Conservation (phyloP, 495 filamentous ascomycete genomes). For the Corynascus novoguineensis region DNA sequence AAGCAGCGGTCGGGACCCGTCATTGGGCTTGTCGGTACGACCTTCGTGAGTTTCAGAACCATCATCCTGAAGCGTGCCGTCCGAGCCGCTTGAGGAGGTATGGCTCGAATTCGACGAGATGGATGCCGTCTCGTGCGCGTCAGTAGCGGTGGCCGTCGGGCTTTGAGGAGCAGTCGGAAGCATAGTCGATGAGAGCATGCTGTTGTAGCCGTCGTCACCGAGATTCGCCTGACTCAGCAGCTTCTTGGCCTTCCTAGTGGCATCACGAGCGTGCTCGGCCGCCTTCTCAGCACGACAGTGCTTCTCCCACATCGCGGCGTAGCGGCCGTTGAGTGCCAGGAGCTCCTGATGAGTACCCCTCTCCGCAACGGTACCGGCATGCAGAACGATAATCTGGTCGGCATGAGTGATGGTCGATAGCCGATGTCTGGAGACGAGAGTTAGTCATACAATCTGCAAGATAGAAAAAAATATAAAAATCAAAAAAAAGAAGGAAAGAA, state of each 20-base stretch:
- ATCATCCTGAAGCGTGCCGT: constrained; percentile 29
- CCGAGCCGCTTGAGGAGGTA: constrained; percentile 20
- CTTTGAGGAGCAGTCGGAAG: constrained; percentile 24
- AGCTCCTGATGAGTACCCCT: constrained; percentile 82
- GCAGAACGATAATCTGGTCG: constrained; percentile 90
- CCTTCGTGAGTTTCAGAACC: constrained; percentile 3
- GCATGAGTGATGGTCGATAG: constrained; percentile 91
- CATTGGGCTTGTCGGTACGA: not conserved
- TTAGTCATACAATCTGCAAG: not conserved
- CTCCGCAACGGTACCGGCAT: constrained; percentile 78
- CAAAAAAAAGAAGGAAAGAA: not conserved
- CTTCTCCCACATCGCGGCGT: constrained; percentile 92
- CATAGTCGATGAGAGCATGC: constrained; percentile 31
- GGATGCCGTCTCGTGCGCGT: constrained; percentile 18
- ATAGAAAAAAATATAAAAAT: not conserved
- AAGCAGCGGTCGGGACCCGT: constrained; percentile 10
- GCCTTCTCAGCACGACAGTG: constrained; percentile 86
- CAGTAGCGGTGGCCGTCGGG: constrained; percentile 3
- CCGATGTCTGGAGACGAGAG: constrained; percentile 54
- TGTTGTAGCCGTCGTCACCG: constrained; percentile 29
- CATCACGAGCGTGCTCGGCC: constrained; percentile 60
- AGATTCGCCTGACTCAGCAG: constrained; percentile 45
- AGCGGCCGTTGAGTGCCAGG: constrained; percentile 68
- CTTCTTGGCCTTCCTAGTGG: constrained; percentile 52
- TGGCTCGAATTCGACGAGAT: constrained; percentile 18